Evolutionary conservation across 2,329 filamentous ascomycete species (phyloP), one percentile per base, ranked within the genome.

Genomic region (Talaromyces funiculosus): DNA sequence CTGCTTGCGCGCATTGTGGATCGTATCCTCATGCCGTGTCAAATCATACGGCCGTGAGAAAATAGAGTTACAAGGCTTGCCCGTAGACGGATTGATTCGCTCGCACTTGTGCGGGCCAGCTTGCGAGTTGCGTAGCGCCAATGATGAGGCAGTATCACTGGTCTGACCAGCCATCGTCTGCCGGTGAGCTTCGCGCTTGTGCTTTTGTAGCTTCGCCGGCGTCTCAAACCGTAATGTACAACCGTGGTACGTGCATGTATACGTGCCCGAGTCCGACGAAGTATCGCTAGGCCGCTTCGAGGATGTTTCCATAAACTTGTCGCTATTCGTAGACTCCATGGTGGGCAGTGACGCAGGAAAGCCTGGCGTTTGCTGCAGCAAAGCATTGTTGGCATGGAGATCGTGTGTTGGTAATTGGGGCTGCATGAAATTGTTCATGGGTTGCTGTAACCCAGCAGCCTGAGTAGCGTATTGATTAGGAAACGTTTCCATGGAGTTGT

Each of bases 41-140:
- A 99, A 82, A 75, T 99, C 94, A 80, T 99, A 99, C 1, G 94
- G 94, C 20, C 94, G 83, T 0, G 93, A 97, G 76, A 99, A 97
- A 58, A 96, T 82, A 0, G 92, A 95, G 72, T 90, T 93, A 82
- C 94, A 97, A 0, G 92, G 89, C 78, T 97, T 97, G 64, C 91
- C 90, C 0, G 94, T 97, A 65, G 90, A 93, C 1, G 93, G 93
- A 75, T 97, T 97, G 77, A 93, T 90, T 66, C 92, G 86, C 70
- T 92, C 90, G 75, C 94, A 99, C 68, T 88, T 88, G 79, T 97
- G 94, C 33, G 94, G 94, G 0, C 94, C 94, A 9, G 91, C 90
- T 74, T 97, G 94, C 4, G 88, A 93, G 72, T 94, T 95, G 63
- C 90, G 81, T 40, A 87, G 67, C 35, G 84, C 78, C 65, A 80